Evolutionary conservation across 805 yeast species (phyloP), one percentile per base, ranked within the genome.

Genomic region (Nakazawaea siamensis): DNA sequence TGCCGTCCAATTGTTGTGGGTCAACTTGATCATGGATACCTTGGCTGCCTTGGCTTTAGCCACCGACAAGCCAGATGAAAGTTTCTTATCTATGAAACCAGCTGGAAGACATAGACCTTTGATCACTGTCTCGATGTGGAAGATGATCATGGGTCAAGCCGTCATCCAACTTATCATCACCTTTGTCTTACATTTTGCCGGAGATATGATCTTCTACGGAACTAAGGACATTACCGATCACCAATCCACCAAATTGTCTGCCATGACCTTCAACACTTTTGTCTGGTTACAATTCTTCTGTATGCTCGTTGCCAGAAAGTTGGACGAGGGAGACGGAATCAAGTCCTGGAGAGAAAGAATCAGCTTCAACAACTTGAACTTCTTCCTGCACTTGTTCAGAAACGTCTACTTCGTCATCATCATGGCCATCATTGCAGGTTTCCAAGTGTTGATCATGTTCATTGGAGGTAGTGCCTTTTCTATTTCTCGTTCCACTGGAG

Each of bases 221-320:
- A 32, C 34, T 19, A 46, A 45, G 2, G 50, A 48, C 6, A 48
- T 59, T 19, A 47, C 57, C 15, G 59, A 58, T 34, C 75, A 66
- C 43, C 70, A 76, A 42, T 54, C 62, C 32, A 69, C 68, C 38
- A 79, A 80, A 58, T 58, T 90, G 24, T 70, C 75, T 44, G 86
- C 97, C 2, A 66, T 88, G 73, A 90, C 94, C 1, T 92, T 92
- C 66, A 92, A 92, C 57, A 70, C 97, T 0, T 92, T 92, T 66
- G 97, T 92, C 31, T 92, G 98, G 98, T 66, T 92, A 57, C 99
- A 92, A 62, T 81, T 92, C 54, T 92, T 92, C 73, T 87, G 90
- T 48, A 68, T 92, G 59, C 75, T 90, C 51, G 94, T 86, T 28
- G 79, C 95, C 13, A 76, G 99, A 51, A 83, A 94, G 44, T 64